Base-by-base conservation (phyloP, 106 monocot genomes). In the Dendrobium nobile region DNA sequence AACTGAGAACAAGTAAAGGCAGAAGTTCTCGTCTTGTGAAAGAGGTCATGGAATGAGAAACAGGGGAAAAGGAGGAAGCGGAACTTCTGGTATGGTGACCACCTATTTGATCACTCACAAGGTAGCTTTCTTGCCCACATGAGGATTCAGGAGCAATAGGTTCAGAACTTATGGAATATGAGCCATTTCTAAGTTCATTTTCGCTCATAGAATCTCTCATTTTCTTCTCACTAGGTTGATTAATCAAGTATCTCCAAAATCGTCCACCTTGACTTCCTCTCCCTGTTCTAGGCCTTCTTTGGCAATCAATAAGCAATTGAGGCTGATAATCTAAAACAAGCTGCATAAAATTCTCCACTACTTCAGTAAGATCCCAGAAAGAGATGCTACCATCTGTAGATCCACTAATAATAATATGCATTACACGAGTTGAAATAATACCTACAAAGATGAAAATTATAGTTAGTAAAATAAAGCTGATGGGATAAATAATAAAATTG, bases 261-360 rank as follows among this genome's bases (percentile, higher is more conserved):
- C 98, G 82, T 31, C 98, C 98, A 67, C 98, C 98, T 41, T 92
- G 92, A 77, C 98, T 98, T 43, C 98, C 98, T 88, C 98, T 89
- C 72, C 98, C 98, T 55, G 98, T 98, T 84, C 78, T 84, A 64
- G 98, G 98, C 42, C 98, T 86, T 42, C 75, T 88, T 77, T 91
- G 94, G 54, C 67, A 80, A 81, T 85, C 89, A 59, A 86, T 54
- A 83, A 84, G 44, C 55, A 80, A 84, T 81, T 92, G 83, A 54
- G 88, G 88, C 58, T 88, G 81, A 75, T 83, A 42, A 28, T 87
- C 82, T 22, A 47, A 82, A 75, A 88, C 78, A 68, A 54, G 68
- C 81, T 84, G 85, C 92, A 98, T 91, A 83, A 95, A 95, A 54
- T 77, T 44, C 58, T 84, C 83, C 75, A 98, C 78, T 17, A 87